Evolutionary conservation across 805 yeast species (phyloP).

Genomic region (Candida multigemmis): DNA sequence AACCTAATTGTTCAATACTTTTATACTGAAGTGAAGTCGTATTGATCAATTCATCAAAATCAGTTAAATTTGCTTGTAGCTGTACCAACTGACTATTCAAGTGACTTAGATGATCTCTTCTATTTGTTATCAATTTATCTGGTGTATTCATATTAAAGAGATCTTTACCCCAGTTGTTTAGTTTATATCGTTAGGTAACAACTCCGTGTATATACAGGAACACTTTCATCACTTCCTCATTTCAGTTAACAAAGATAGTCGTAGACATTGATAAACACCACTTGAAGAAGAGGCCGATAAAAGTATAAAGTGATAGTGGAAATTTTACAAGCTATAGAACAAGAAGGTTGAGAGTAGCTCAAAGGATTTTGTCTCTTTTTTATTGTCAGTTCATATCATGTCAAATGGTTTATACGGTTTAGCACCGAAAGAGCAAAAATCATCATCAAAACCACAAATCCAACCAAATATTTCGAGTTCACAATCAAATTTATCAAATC

Average conservation of each 20-base stretch:
- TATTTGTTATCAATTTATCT: too few species aligned
- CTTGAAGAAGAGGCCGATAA: not conserved
- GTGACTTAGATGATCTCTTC: constrained; percentile 41
- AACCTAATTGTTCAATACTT: constrained; percentile 43
- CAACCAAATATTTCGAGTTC: constrained; percentile 1
- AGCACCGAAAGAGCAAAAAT: too few species aligned
- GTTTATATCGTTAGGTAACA: not conserved
- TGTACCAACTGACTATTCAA: constrained; percentile 21
- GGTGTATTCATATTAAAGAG: too few species aligned
- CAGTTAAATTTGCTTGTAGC: constrained; percentile 46
- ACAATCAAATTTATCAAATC: too few species aligned
- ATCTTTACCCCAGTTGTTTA: too few species aligned
- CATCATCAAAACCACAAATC: too few species aligned
- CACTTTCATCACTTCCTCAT: not conserved
- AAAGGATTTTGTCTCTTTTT: too few species aligned
- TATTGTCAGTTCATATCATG: too few species aligned
- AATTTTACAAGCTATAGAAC: too few species aligned
- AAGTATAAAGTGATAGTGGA: too few species aligned
- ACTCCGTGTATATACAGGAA: not conserved
- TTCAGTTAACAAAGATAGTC: not conserved
- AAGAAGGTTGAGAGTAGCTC: too few species aligned
- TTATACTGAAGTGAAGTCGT: constrained; percentile 46
- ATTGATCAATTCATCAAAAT: constrained; percentile 40
- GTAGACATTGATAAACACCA: not conserved
- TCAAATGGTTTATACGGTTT: too few species aligned